A percentile compares a stretch with the other conserved stretches of the same genome.
phyloP scores from a whole-genome alignment of 345 rosid genomes.

The Rhizophora mangle region DNA sequence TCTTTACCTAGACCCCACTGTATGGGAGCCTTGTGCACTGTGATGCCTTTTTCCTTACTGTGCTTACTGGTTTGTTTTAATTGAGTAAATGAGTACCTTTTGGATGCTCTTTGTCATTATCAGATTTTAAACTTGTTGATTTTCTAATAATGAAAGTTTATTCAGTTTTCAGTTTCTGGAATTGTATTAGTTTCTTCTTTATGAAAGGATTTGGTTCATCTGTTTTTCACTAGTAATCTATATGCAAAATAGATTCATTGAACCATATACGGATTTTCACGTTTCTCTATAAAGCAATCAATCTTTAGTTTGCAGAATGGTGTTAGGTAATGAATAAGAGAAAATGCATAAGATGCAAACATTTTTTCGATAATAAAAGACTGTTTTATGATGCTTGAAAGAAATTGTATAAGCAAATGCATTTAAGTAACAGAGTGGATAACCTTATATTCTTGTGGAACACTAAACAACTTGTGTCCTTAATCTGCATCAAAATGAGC shows the following conservation, averaged over 20 bases:
- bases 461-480: neutral
- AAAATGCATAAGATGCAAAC: neutral
- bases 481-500: neutral
- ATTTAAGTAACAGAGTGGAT: neutral
- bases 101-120: neutral
- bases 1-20: too few species aligned
- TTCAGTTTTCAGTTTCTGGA: neutral
- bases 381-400: neutral
- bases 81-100: slow-evolving; percentile 1
- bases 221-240: neutral
- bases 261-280: neutral
- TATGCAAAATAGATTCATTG: neutral
- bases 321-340: neutral
- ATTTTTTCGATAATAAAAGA: neutral
- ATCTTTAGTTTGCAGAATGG: neutral
- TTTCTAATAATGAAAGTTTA: neutral
- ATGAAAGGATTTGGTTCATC: neutral
- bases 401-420: neutral
- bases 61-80: neutral
- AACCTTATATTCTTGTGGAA: neutral
- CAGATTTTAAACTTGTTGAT: neutral
- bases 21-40: too few species aligned
- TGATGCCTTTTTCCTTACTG: too few species aligned
- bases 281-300: neutral
- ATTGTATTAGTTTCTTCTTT: neutral